A percentile compares a stretch with the other conserved stretches of the same genome.
phyloP scores from a whole-genome alignment of 768 basidiomycete genomes.

The Infundibulicybe gibba region DNA sequence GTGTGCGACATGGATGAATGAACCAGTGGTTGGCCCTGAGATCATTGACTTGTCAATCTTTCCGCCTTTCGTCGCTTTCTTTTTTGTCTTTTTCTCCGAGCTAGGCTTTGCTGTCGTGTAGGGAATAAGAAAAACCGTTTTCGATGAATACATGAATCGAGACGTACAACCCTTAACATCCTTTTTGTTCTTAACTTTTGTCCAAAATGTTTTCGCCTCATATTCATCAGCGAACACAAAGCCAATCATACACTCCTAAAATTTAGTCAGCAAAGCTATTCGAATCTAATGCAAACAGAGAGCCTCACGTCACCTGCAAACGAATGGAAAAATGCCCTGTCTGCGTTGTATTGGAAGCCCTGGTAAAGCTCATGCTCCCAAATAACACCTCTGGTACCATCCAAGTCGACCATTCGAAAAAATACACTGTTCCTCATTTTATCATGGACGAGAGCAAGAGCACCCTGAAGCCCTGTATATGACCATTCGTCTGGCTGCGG shows the following conservation, averaged over 20 bases:
- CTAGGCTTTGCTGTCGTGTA: conserved; percentile 41
- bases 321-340: conserved; percentile 89
- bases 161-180: conserved; percentile 48
- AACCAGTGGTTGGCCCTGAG: conserved; percentile 71
- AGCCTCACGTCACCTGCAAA: conserved; percentile 84
- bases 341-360: conserved; percentile 75
- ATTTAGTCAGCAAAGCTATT: conserved; percentile 2
- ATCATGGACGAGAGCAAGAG: conserved; percentile 69
- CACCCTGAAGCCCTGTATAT: conserved; percentile 87
- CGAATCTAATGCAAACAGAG: not conserved
- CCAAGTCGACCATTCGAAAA: conserved; percentile 81
- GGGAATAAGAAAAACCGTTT: not conserved
- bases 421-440: conserved; percentile 48
- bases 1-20: conserved; percentile 89
- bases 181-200: conserved; percentile 76
- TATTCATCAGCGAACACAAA: conserved; percentile 85
- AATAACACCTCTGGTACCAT: conserved; percentile 80
- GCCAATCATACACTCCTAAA: conserved; percentile 85
- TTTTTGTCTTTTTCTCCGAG: conserved; percentile 52
- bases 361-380: conserved; percentile 94
- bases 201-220: conserved; percentile 82
- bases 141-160: not conserved
- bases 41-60: conserved; percentile 94
- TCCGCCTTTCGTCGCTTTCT: conserved; percentile 58
- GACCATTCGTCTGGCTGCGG: conserved; percentile 77